Base-by-base conservation (phyloP, 306 rosid species). In the Neltuma alba region DNA sequence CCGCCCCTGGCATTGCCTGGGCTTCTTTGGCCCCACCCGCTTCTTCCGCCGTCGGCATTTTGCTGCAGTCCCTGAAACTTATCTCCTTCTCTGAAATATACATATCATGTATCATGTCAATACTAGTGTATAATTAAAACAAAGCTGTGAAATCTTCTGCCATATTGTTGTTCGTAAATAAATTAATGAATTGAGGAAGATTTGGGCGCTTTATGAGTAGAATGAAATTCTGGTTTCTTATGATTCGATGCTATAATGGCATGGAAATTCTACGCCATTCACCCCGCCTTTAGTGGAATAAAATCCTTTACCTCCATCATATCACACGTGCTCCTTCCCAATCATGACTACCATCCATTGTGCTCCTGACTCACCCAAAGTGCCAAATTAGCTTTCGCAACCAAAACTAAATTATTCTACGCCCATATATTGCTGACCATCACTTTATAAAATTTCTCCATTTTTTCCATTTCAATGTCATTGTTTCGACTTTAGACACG, bases 1-100 rank as follows among this genome's bases (percentile, higher is more conserved):
- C 81, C 5, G 92, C 84, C 67, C 90, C 93, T 23, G 98, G 97
- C 98, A 94, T 88, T 83, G 72, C 87, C 86, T 64, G 87, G 55
- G 42, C 60, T 3, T 76, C 83, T 61, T 70, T 80, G 4, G 71
- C 60, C 31, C 48, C 74, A 10, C 38, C 62, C 16, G 50, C 50
- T 77, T 84, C 87, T 1, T 52, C 77, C 3, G 69, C 20, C 80
- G 61, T 33, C 48, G 83, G 9, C 75, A 73, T 55, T 67, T 73
- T 77, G 34, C 33, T 81, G 37, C 70, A 85, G 75, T 85, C 91
- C 45, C 89, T 90, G 15, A 78, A 85, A 80, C 88, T 85, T 7
- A 85, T 85, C 74, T 85, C 87, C 78, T 88, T 90, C 44, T 92
- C 94, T 69, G 85, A 84, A 47, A 50, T 38, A 36, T 0, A 4